phyloP scores from a whole-genome alignment of 495 filamentous ascomycete species.

The Pyrenula massariospora region DNA sequence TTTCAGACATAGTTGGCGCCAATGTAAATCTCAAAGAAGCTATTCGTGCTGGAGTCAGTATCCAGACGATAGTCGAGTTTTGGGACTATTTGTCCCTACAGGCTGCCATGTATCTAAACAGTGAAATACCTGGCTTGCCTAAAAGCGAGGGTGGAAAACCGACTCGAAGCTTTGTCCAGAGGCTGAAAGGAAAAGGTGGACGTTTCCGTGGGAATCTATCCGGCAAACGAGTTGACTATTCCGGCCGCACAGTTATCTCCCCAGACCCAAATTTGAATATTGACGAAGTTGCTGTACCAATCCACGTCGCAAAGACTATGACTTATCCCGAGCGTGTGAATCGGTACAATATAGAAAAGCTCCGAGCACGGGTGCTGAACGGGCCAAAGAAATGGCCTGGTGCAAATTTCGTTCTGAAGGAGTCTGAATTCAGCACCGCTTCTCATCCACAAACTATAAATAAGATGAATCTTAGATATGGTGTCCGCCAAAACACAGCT shows the following conservation, averaged over 20 bases:
- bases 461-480: conserved; percentile 65
- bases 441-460: no score
- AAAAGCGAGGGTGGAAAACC: conserved; percentile 63
- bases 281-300: conserved; percentile 85
- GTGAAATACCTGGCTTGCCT: conserved; percentile 82
- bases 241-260: conserved; percentile 92
- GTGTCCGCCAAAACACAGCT: conserved; percentile 53
- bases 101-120: conserved; percentile 95
- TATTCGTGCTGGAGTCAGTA: conserved; percentile 65
- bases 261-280: conserved; percentile 91
- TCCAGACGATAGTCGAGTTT: conserved; percentile 89
- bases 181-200: conserved; percentile 93
- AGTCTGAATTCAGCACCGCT: background rate
- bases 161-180: conserved; percentile 86
- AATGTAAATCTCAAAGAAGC: conserved; percentile 73
- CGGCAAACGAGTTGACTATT: conserved; percentile 98
- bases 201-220: conserved; percentile 94
- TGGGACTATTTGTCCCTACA: conserved; percentile 96
- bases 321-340: conserved; percentile 88
- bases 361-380: conserved; percentile 57
- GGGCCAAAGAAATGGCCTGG: conserved; percentile 74
- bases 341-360: conserved; percentile 69
- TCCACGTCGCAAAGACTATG: conserved; percentile 81
- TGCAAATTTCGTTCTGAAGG: conserved; percentile 67
- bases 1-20: conserved; percentile 86